A percentile compares a stretch with the other conserved stretches of the same genome.
Evolutionary conservation across 2,329 filamentous ascomycete genomes (phyloP).

Genomic region (Exophiala sp.): DNA sequence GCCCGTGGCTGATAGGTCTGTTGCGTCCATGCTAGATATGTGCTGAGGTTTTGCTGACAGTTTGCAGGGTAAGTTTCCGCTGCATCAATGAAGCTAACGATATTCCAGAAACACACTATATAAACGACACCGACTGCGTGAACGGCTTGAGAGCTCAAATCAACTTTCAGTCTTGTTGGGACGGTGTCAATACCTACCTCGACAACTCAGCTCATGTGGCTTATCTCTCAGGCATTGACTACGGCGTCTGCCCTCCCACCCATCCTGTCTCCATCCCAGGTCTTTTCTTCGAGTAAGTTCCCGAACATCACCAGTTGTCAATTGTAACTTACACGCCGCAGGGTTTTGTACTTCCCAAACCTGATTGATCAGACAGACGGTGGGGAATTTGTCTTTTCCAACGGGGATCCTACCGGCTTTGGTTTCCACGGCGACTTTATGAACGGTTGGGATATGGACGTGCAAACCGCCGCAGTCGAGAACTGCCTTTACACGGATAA

Average conservation of each 20-base stretch:
- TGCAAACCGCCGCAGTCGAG: slow-evolving; percentile 61
- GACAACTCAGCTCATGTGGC: slow-evolving; percentile 61
- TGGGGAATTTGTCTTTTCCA: slow-evolving; percentile 52
- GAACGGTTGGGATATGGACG: slow-evolving; percentile 62
- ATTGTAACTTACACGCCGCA: slow-evolving; percentile 31
- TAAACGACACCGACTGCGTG: slow-evolving; percentile 66
- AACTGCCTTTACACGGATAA: slow-evolving; percentile 55
- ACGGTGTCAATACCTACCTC: slow-evolving; percentile 57
- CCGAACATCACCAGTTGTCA: neutral
- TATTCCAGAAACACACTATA: slow-evolving; percentile 63
- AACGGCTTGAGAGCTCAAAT: slow-evolving; percentile 77
- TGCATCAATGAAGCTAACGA: slow-evolving; percentile 61
- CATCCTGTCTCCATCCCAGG: slow-evolving; percentile 64
- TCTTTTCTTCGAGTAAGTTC: slow-evolving; percentile 67
- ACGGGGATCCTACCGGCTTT: slow-evolving; percentile 47
- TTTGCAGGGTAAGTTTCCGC: slow-evolving; percentile 67
- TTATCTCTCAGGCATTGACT: slow-evolving; percentile 71
- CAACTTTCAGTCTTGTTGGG: slow-evolving; percentile 88
- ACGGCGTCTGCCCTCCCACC: slow-evolving; percentile 65
- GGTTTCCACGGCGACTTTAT: slow-evolving; percentile 61
- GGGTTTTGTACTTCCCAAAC: slow-evolving; percentile 49
- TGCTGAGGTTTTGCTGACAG: slow-evolving; percentile 18
- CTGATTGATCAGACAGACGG: slow-evolving; percentile 41
- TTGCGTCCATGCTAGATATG: slow-evolving; percentile 65
- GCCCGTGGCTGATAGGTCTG: slow-evolving; percentile 63